A percentile compares a stretch with the other conserved stretches of the same genome.
phyloP scores from a whole-genome alignment of 768 basidiomycete genomes.

The Leccinellum luteum region DNA sequence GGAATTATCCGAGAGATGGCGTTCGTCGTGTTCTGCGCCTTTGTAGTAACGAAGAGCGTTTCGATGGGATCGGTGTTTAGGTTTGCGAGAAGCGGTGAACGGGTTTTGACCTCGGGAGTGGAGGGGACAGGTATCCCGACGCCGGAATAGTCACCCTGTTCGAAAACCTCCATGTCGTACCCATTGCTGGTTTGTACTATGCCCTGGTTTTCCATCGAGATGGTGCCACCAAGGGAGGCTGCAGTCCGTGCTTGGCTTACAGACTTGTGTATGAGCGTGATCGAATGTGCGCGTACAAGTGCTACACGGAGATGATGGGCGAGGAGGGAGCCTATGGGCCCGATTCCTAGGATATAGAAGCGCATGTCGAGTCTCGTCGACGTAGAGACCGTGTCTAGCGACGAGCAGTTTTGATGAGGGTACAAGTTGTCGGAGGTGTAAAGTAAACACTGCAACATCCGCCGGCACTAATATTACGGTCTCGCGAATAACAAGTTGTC shows the following conservation, averaged over 20 bases:
- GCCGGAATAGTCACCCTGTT: conserved; percentile 23
- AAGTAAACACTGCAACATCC: too few relatives aligned
- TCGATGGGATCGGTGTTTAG: conserved; percentile 47
- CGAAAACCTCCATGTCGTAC: conserved; percentile 52
- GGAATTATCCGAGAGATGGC: conserved; percentile 59
- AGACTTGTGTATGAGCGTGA: conserved; percentile 71
- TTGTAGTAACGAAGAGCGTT: conserved; percentile 80
- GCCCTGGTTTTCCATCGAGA: conserved; percentile 53
- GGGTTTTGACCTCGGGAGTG: conserved; percentile 10
- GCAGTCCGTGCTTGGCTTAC: conserved; percentile 37
- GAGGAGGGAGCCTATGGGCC: conserved; percentile 80
- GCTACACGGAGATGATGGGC: conserved; percentile 72
- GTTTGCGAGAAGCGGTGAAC: conserved; percentile 13
- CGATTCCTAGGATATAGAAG: conserved; percentile 76
- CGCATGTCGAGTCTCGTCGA: conserved; percentile 41
- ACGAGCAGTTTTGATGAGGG: not conserved
- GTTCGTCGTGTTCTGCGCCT: conserved; percentile 61
- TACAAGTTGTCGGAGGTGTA: too few relatives aligned
- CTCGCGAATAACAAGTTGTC: too few relatives aligned
- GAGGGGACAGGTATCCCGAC: conserved; percentile 19
- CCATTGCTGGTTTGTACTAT: conserved; percentile 39
- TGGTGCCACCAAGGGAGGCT: conserved; percentile 30
- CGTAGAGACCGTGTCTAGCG: not conserved
- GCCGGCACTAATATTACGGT: too few relatives aligned
- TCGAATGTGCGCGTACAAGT: conserved; percentile 47